These are phyloP conservation scores for Mariannaea sp. DNA, from an alignment of 2,329 filamentous ascomycete genomes.

Conservation along the genomic window DNA sequence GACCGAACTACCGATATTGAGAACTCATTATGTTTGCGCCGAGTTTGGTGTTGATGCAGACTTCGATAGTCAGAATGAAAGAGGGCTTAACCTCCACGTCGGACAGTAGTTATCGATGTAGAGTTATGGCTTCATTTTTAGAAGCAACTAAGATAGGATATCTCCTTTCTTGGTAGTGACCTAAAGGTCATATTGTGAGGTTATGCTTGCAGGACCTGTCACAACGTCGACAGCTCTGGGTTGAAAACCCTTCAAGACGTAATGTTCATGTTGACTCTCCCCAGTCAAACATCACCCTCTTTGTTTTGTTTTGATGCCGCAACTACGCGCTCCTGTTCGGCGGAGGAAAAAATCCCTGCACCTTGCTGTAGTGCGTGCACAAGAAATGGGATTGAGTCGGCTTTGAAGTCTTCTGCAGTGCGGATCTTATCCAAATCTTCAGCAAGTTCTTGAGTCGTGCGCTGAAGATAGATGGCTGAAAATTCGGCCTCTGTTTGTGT, in stretches of 20 bases:
- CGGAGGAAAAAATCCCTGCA: constrained; percentile 59
- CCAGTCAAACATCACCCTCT: constrained; percentile 22
- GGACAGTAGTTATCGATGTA: too few species aligned
- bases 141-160: too few species aligned
- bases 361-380: constrained; percentile 73
- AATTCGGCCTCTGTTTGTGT: constrained; percentile 50
- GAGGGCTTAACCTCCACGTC: too few species aligned
- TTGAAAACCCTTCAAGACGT: not conserved
- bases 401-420: constrained; percentile 70
- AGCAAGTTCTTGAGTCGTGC: constrained; percentile 70
- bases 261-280: not conserved
- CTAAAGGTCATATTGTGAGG: not conserved
- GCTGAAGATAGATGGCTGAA: constrained; percentile 70
- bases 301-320: constrained; percentile 15
- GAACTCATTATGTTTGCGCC: too few species aligned
- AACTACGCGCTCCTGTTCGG: constrained; percentile 43
- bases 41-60: too few species aligned
- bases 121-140: too few species aligned
- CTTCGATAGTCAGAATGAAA: too few species aligned
- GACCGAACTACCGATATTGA: too few species aligned
- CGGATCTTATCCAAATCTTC: constrained; percentile 76
- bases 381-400: constrained; percentile 66
- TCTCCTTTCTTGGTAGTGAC: too few species aligned
- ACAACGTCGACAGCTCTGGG: too few species aligned
- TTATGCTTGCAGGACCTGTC: not conserved